Percentiles rank a stretch among this genome's conserved stretches.
These are phyloP conservation scores for Aspergillus arachidicola DNA, from an alignment of 2,329 filamentous ascomycete genomes.

Conservation along the genomic window DNA sequence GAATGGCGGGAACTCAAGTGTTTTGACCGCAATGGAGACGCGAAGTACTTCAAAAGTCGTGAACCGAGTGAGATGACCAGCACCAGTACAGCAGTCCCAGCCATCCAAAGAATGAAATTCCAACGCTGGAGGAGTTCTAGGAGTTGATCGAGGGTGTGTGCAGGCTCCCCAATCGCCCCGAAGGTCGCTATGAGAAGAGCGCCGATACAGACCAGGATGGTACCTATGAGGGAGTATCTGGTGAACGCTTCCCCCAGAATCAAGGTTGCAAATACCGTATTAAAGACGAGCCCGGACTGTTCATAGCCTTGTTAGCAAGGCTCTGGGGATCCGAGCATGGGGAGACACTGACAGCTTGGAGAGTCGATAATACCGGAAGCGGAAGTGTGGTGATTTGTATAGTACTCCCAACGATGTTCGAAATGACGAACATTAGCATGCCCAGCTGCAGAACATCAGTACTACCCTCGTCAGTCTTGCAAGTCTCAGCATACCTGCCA, in stretches of 20 bases:
- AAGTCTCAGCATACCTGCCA: slow-evolving; percentile 68
- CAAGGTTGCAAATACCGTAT: slow-evolving; percentile 93
- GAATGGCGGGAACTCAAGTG: slow-evolving; percentile 47
- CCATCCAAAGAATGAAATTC: slow-evolving; percentile 88
- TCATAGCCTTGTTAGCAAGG: slow-evolving; percentile 13
- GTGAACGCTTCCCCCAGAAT: slow-evolving; percentile 95
- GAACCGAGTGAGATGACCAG: slow-evolving; percentile 66
- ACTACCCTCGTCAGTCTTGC: slow-evolving; percentile 15
- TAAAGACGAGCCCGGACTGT: slow-evolving; percentile 90
- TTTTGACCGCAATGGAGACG: slow-evolving; percentile 37
- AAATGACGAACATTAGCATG: slow-evolving; percentile 95
- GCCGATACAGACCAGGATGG: slow-evolving; percentile 80
- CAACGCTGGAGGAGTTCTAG: slow-evolving; percentile 71
- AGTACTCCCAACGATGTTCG: slow-evolving; percentile 91
- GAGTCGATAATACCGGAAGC: slow-evolving; percentile 87
- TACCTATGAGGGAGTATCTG: slow-evolving; percentile 86
- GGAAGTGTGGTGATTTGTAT: slow-evolving; percentile 97
- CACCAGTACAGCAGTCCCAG: slow-evolving; percentile 74
- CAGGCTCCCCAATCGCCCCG: slow-evolving; percentile 89
- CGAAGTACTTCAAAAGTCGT: slow-evolving; percentile 43
- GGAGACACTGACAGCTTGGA: slow-evolving; percentile 69
- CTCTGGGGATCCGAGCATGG: slow-evolving; percentile 3
- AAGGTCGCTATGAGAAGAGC: slow-evolving; percentile 93
- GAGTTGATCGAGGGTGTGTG: slow-evolving; percentile 82
- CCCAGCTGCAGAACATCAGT: slow-evolving; percentile 58